Percentiles rank a stretch among this genome's conserved stretches.
Evolutionary conservation across 495 filamentous ascomycete genomes (phyloP).

Genomic region (Clohesyomyces aquaticus): DNA sequence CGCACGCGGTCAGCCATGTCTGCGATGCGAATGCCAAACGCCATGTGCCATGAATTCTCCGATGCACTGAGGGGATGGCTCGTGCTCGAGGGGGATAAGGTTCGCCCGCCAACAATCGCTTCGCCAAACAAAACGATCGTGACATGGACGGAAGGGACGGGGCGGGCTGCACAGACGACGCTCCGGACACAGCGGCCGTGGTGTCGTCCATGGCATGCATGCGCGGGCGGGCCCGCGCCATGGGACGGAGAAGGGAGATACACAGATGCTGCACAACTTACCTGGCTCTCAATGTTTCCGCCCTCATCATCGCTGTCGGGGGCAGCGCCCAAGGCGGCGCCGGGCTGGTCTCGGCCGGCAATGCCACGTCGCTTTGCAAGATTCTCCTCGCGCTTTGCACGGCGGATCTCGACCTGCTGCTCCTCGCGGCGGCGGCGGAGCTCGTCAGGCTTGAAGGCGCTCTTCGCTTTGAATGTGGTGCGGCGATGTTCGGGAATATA

Average conservation of each 20-base stretch:
- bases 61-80: slow-evolving; percentile 5
- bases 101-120: background rate
- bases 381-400: slow-evolving; percentile 97
- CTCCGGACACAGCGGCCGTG: background rate
- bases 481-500: slow-evolving; percentile 99
- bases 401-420: slow-evolving; percentile 97
- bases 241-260: background rate
- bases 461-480: slow-evolving; percentile 98
- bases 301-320: slow-evolving; percentile 98
- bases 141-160: background rate
- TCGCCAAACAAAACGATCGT: background rate
- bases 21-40: background rate
- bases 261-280: slow-evolving; percentile 54
- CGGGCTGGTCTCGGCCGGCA: slow-evolving; percentile 75
- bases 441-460: slow-evolving; percentile 97
- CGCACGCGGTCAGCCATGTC: slow-evolving; percentile 21
- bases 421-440: slow-evolving; percentile 98
- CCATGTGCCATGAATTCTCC: background rate
- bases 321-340: slow-evolving; percentile 81
- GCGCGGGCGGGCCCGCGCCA: background rate
- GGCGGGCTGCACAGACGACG: slow-evolving; percentile 13
- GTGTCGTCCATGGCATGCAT: background rate
- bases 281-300: slow-evolving; percentile 91
- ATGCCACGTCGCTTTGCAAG: slow-evolving; percentile 97
- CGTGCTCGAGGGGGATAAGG: background rate